Evolutionary conservation across 2,329 filamentous ascomycete species (phyloP).

Genomic region (Sporothrix schenckii): DNA sequence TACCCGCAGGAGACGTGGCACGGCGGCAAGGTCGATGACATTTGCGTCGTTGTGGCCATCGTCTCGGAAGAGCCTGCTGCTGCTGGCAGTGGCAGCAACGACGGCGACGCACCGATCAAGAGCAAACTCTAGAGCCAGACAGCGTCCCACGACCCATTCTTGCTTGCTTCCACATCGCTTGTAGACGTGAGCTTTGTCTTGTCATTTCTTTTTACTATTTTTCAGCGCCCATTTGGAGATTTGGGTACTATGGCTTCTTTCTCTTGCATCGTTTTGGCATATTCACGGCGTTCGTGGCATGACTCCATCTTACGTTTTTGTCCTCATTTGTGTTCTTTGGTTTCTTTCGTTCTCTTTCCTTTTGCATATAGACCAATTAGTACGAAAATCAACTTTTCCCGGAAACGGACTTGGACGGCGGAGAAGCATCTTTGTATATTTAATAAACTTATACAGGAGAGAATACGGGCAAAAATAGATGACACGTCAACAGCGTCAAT

Average conservation of each 20-base stretch:
- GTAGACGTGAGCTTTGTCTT: neutral
- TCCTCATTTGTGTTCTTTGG: neutral
- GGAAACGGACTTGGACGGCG: neutral
- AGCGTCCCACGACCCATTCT: neutral
- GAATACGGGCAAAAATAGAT: neutral
- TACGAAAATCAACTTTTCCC: slow-evolving; percentile 11
- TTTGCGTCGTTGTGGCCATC: slow-evolving; percentile 80
- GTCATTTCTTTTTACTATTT: no score
- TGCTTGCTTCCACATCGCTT: neutral
- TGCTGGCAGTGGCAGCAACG: slow-evolving; percentile 32
- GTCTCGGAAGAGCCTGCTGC: slow-evolving; percentile 64
- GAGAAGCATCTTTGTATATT: neutral
- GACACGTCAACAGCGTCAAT: slow-evolving; percentile 1
- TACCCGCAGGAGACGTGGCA: slow-evolving; percentile 85
- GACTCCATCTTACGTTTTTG: slow-evolving; percentile 11
- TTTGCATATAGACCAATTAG: slow-evolving; percentile 6
- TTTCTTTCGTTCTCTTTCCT: neutral
- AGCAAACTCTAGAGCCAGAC: slow-evolving; percentile 32
- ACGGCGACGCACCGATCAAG: slow-evolving; percentile 40
- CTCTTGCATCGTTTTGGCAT: neutral
- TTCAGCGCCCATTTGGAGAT: slow-evolving; percentile 2
- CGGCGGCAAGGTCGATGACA: slow-evolving; percentile 95
- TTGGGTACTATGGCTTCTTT: neutral
- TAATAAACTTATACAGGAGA: slow-evolving; percentile 9
- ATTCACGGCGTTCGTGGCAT: slow-evolving; percentile 19